A percentile compares a stretch with the other conserved stretches of the same genome.
Evolutionary conservation across 371 early-diverging fungal genomes (phyloP).

Genomic region (Choanephora cucurbitarum): DNA sequence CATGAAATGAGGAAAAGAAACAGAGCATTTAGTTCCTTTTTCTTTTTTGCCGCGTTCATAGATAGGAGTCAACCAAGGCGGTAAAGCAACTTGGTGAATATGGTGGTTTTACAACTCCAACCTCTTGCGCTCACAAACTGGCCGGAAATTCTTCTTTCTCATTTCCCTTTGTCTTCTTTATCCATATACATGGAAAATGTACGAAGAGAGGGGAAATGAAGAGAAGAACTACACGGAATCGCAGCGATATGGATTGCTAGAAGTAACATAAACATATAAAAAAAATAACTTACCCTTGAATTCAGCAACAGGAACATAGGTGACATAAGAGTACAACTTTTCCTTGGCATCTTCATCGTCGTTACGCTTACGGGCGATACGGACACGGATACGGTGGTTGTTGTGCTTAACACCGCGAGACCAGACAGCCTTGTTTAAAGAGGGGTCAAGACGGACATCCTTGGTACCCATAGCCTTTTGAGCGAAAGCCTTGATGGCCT

Average conservation of each 20-base stretch:
- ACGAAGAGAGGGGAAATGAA: too few species aligned
- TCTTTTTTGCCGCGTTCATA: not conserved
- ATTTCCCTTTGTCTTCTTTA: too few species aligned
- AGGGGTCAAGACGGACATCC: constrained; percentile 78
- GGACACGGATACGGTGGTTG: constrained; percentile 90
- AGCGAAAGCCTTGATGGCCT: constrained; percentile 87
- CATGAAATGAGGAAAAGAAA: too few species aligned
- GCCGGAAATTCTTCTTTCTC: constrained; percentile 3
- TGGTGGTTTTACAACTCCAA: constrained; percentile 8
- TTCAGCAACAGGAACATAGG: constrained; percentile 78
- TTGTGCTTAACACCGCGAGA: constrained; percentile 85
- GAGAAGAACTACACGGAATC: constrained; percentile 1
- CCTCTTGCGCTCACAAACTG: constrained; percentile 19
- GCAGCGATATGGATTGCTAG: constrained; percentile 1
- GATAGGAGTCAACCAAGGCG: constrained; percentile 15
- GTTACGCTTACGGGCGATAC: constrained; percentile 88
- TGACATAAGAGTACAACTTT: constrained; percentile 89
- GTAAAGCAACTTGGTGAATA: constrained; percentile 76
- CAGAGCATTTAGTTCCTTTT: not conserved
- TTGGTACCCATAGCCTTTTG: constrained; percentile 85
- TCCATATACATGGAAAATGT: too few species aligned
- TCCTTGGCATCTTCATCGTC: constrained; percentile 91
- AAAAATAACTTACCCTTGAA: constrained; percentile 70
- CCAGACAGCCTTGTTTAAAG: constrained; percentile 85
- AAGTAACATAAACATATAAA: not conserved